Evolutionary conservation across 1,139 yeast species (phyloP).

Genomic region (Diutina neorugosa): DNA sequence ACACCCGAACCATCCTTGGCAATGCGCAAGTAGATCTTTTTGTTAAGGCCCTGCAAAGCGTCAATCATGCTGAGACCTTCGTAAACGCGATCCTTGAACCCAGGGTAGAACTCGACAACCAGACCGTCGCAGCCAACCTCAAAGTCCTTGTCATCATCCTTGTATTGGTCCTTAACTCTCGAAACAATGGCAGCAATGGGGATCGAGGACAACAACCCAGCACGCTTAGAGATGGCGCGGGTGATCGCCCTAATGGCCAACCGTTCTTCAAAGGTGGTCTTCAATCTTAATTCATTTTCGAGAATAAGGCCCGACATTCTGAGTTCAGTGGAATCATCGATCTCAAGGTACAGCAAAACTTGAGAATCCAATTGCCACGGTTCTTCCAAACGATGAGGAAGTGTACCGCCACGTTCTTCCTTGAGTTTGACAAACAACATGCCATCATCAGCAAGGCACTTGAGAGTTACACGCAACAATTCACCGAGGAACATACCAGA

Average conservation of each 20-base stretch:
- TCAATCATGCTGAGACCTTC: constrained; percentile 62
- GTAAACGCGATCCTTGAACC: constrained; percentile 62
- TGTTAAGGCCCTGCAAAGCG: constrained; percentile 58
- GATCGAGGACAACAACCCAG: constrained; percentile 77
- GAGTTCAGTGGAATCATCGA: constrained; percentile 64
- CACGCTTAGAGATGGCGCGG: constrained; percentile 69
- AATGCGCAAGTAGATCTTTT: constrained; percentile 60
- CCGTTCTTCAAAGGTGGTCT: constrained; percentile 61
- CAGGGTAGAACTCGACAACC: constrained; percentile 85
- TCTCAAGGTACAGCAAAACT: constrained; percentile 69
- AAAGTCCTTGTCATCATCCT: constrained; percentile 45
- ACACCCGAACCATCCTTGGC: constrained; percentile 95
- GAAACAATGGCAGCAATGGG: constrained; percentile 69
- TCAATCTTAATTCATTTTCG: constrained; percentile 51
- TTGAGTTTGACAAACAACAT: constrained; percentile 45
- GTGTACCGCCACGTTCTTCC: constrained; percentile 34
- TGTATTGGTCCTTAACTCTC: constrained; percentile 28
- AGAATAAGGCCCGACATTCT: constrained; percentile 53
- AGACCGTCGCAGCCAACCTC: constrained; percentile 95
- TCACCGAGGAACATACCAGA: constrained; percentile 95
- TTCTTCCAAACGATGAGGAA: constrained; percentile 56
- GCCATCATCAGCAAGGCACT: constrained; percentile 50
- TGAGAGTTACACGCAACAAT: constrained; percentile 57
- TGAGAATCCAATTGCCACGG: constrained; percentile 79
- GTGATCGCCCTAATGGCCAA: constrained; percentile 57